A percentile compares a stretch with the other conserved stretches of the same genome.
phyloP scores from a whole-genome alignment of 2,329 filamentous ascomycete genomes.

The Fusarium goolgardi region DNA sequence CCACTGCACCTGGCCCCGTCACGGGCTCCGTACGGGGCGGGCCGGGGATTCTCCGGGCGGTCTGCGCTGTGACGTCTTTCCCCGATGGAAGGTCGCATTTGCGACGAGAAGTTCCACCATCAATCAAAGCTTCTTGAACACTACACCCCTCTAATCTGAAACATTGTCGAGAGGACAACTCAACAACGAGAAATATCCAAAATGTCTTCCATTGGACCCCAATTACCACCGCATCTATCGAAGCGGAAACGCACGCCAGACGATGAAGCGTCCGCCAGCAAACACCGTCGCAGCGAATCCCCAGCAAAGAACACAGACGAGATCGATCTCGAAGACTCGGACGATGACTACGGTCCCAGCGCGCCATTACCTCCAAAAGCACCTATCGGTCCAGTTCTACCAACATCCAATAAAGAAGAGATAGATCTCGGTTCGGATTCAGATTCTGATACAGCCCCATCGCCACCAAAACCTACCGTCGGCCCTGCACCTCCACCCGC shows the following conservation, averaged over 20 bases:
- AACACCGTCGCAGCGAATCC: slow-evolving; percentile 52
- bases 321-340: slow-evolving; percentile 58
- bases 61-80: slow-evolving; percentile 45
- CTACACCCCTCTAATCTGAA: slow-evolving; percentile 21
- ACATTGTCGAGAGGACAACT: slow-evolving; percentile 1
- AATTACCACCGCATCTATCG: slow-evolving; percentile 73
- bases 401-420: slow-evolving; percentile 54
- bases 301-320: slow-evolving; percentile 59
- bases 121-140: slow-evolving; percentile 30
- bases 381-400: slow-evolving; percentile 40
- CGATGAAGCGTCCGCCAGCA: slow-evolving; percentile 53
- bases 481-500: slow-evolving; percentile 54
- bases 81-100: slow-evolving; percentile 28
- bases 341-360: slow-evolving; percentile 59
- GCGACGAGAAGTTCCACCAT: slow-evolving; percentile 32
- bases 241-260: slow-evolving; percentile 69
- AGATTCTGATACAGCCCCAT: slow-evolving; percentile 52
- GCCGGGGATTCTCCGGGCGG: slow-evolving; percentile 47
- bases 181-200: slow-evolving; percentile 32
- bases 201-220: slow-evolving; percentile 78
- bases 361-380: slow-evolving; percentile 40
- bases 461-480: slow-evolving; percentile 50
- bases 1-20: slow-evolving; percentile 23
- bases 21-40: slow-evolving; percentile 28
- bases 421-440: slow-evolving; percentile 56